A percentile compares a stretch with the other conserved stretches of the same genome.
phyloP scores from a whole-genome alignment of 2,329 filamentous ascomycete species.

The Falciphora oryzae region DNA sequence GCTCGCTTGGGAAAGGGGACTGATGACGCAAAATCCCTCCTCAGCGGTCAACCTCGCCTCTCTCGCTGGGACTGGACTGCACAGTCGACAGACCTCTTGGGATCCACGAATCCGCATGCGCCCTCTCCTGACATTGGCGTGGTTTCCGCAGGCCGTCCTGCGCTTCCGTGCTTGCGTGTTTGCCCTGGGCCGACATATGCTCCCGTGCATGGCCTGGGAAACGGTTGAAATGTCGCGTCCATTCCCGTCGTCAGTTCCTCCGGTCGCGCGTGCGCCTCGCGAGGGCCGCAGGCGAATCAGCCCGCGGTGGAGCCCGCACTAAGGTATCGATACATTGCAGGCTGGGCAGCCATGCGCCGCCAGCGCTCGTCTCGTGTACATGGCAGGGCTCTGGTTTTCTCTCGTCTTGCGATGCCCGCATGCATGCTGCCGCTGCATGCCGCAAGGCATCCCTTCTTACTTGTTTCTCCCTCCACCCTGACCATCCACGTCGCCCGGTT shows the following conservation, averaged over 20 bases:
- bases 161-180: neutral
- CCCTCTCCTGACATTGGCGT: neutral
- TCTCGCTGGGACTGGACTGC: neutral
- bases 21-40: too few relatives aligned
- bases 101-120: neutral
- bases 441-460: neutral
- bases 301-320: neutral
- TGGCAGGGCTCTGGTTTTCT: neutral
- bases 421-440: neutral
- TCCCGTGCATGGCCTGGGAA: neutral
- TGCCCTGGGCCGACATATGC: neutral
- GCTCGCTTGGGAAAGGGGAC: too few relatives aligned
- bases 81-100: neutral
- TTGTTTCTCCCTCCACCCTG: neutral
- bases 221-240: neutral
- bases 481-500: neutral
- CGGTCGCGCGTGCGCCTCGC: neutral
- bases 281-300: neutral
- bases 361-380: constrained; percentile 10
- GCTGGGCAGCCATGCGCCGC: constrained; percentile 27
- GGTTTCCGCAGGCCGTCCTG: neutral
- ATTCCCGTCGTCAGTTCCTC: neutral
- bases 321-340: constrained; percentile 18
- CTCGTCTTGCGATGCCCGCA: neutral
- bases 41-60: neutral